A percentile compares a stretch with the other conserved stretches of the same genome.
phyloP scores from a whole-genome alignment of 2,329 filamentous ascomycete species.

The Metarhizium humberi region DNA sequence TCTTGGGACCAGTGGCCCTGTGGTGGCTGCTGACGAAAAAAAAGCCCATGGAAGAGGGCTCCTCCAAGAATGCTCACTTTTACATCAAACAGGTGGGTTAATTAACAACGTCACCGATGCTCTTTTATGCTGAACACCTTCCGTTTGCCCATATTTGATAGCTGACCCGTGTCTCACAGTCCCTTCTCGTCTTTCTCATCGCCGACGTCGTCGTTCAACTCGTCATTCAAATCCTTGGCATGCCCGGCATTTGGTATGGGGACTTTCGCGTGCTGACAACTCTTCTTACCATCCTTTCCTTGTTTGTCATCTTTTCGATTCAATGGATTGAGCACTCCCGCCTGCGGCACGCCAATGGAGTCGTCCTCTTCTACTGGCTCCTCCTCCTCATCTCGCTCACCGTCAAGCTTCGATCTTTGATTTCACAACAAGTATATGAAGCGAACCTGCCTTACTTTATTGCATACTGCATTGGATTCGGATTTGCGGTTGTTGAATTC shows the following conservation, averaged over 20 bases:
- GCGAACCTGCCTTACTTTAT: slow-evolving; percentile 66
- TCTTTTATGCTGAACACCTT: background rate
- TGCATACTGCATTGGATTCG: slow-evolving; percentile 63
- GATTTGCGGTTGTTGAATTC: slow-evolving; percentile 62
- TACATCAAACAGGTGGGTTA: slow-evolving; percentile 72
- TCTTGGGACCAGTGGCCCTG: slow-evolving; percentile 68
- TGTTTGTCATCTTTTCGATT: slow-evolving; percentile 64
- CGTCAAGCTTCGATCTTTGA: slow-evolving; percentile 77
- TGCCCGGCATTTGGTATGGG: slow-evolving; percentile 59
- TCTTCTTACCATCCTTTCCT: slow-evolving; percentile 59
- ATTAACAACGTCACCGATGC: background rate
- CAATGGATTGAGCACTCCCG: slow-evolving; percentile 84
- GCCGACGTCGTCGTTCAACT: slow-evolving; percentile 63
- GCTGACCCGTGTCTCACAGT: background rate
- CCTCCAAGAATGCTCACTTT: slow-evolving; percentile 84
- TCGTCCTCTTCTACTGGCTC: slow-evolving; percentile 88
- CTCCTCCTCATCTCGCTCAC: slow-evolving; percentile 69
- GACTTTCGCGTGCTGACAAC: slow-evolving; percentile 87
- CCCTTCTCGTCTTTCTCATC: slow-evolving; percentile 58
- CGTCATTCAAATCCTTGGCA: slow-evolving; percentile 62
- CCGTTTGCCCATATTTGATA: background rate
- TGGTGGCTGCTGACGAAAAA: slow-evolving; percentile 71
- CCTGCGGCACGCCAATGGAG: slow-evolving; percentile 74
- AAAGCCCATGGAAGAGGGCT: slow-evolving; percentile 36
- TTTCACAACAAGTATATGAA: slow-evolving; percentile 65